These are phyloP conservation scores for Aphanomyces astaci DNA, from an alignment of 352 stramenopile genomes.

Conservation along the genomic window DNA sequence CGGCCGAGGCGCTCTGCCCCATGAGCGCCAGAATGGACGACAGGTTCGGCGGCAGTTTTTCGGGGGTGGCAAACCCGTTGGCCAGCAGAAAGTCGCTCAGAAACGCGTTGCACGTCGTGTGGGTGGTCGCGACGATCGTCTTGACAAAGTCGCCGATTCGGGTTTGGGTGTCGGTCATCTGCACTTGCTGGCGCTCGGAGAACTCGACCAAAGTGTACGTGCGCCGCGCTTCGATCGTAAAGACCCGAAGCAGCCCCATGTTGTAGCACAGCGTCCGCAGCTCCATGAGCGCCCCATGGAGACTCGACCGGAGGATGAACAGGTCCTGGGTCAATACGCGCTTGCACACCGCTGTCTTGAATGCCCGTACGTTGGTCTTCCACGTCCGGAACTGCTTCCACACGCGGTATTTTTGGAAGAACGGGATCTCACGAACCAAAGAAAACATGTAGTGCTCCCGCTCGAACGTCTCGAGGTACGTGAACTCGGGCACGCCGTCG, in stretches of 20 bases:
- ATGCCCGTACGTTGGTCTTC: conserved; percentile 59
- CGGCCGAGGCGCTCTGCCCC: not conserved
- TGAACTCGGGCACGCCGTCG: conserved; percentile 74
- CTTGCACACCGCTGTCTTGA: conserved; percentile 31
- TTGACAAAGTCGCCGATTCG: conserved; percentile 55
- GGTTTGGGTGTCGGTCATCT: conserved; percentile 55
- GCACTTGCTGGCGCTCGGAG: conserved; percentile 52
- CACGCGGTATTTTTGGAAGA: conserved; percentile 82
- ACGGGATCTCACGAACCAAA: conserved; percentile 59
- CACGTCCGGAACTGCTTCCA: conserved; percentile 90
- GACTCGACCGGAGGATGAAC: conserved; percentile 76
- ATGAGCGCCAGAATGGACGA: not conserved
- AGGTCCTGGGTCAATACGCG: conserved; percentile 58
- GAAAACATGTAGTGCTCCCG: conserved; percentile 87
- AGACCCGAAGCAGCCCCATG: conserved; percentile 35
- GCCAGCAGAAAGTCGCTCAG: conserved; percentile 11
- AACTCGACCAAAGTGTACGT: conserved; percentile 82
- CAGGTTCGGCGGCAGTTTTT: not conserved
- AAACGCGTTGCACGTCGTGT: conserved; percentile 14
- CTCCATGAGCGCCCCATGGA: conserved; percentile 72
- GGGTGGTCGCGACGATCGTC: conserved; percentile 8
- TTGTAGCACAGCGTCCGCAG: conserved; percentile 56
- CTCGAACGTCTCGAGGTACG: conserved; percentile 83
- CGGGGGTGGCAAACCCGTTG: conserved; percentile 13
- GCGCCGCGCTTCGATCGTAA: conserved; percentile 33